A percentile compares a stretch with the other conserved stretches of the same genome.
phyloP scores from a whole-genome alignment of 164 flowering plant species.

The Echeveria elegans region DNA sequence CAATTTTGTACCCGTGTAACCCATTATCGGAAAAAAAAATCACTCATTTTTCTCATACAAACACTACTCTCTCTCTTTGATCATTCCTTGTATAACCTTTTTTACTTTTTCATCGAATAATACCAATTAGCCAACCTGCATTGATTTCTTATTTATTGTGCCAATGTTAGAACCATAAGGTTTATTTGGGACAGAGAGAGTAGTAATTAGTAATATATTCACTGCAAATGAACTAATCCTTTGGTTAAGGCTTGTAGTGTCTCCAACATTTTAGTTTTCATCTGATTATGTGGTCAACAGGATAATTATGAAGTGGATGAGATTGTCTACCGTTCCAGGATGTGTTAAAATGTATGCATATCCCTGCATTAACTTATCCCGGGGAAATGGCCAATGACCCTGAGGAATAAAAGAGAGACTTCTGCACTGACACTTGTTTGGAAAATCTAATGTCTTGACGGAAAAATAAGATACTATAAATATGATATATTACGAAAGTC shows the following conservation, averaged over 20 bases:
- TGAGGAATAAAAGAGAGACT: conserved; percentile 14
- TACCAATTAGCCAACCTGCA: too few species aligned
- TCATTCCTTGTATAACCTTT: too few species aligned
- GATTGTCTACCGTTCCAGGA: conserved; percentile 45
- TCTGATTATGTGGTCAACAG: background rate
- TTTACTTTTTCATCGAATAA: too few species aligned
- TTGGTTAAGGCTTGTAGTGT: background rate
- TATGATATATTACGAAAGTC: conserved; percentile 8
- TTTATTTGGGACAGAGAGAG: background rate
- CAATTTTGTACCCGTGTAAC: too few species aligned
- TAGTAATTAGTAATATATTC: background rate
- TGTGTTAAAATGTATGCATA: conserved; percentile 60
- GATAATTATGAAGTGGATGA: background rate
- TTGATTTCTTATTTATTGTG: too few species aligned
- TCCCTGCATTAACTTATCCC: conserved; percentile 54
- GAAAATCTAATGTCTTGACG: background rate
- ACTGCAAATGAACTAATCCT: background rate
- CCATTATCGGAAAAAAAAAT: too few species aligned
- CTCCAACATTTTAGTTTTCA: conserved; percentile 1
- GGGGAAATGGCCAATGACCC: conserved; percentile 68
- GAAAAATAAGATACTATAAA: background rate
- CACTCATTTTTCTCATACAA: too few species aligned
- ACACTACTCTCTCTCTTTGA: too few species aligned
- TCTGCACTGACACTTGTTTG: background rate
- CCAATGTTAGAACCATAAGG: too few species aligned